These are phyloP conservation scores for Debaryomyces nepalensis DNA, from an alignment of 1,139 yeast species.

Conservation along the genomic window DNA sequence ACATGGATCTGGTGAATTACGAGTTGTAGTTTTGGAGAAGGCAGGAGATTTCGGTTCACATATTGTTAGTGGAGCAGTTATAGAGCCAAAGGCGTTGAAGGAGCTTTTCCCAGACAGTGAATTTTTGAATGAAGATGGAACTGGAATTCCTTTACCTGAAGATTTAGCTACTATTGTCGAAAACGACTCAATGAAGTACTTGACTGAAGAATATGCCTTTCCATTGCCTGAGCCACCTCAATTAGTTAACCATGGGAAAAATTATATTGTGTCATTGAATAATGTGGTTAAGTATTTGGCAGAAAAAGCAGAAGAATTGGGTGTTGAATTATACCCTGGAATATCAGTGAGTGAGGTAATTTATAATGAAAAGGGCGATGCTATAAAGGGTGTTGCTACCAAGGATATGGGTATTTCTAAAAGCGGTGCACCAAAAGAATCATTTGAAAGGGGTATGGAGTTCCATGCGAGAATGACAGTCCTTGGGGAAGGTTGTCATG, in stretches of 20 bases:
- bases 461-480: conserved; percentile 88
- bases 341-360: conserved; percentile 86
- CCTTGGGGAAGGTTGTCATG: conserved; percentile 97
- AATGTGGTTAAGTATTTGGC: conserved; percentile 81
- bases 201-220: conserved; percentile 60
- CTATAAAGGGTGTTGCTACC: conserved; percentile 89
- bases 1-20: conserved; percentile 64
- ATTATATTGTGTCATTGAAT: conserved; percentile 83
- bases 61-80: conserved; percentile 89
- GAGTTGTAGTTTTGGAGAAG: conserved; percentile 90
- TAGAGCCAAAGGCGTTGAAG: conserved; percentile 84
- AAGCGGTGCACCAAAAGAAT: conserved; percentile 73
- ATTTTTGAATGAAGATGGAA: conserved; percentile 50
- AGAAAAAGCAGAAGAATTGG: conserved; percentile 89
- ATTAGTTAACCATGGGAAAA: conserved; percentile 76
- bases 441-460: conserved; percentile 95
- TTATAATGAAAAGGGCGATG: conserved; percentile 57
- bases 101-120: conserved; percentile 86
- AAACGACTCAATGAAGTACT: conserved; percentile 68
- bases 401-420: conserved; percentile 86
- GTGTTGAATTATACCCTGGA: conserved; percentile 92
- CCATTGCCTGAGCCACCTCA: conserved; percentile 95
- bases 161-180: conserved; percentile 77
- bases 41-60: conserved; percentile 93
- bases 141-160: conserved; percentile 71